phyloP scores from a whole-genome alignment of 2,329 filamentous ascomycete genomes.

The Diaporthe ilicicola region DNA sequence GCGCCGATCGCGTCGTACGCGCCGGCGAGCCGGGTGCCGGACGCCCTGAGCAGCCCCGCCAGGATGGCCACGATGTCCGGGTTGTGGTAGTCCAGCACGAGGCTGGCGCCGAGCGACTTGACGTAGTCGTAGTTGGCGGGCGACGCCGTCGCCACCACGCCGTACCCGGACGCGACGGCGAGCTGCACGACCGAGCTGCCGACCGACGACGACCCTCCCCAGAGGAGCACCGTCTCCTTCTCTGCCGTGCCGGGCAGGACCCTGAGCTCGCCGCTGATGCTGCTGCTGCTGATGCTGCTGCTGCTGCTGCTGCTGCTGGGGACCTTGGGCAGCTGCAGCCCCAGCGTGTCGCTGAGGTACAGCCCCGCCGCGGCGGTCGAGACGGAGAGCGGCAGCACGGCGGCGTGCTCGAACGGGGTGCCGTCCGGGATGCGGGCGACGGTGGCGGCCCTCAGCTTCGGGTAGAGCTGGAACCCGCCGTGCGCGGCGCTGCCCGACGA shows the following conservation, averaged over 20 bases:
- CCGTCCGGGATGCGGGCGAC: conserved; percentile 36
- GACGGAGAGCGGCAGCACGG: conserved; percentile 40
- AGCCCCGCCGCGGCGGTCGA: conserved; percentile 40
- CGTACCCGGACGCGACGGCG: conserved; percentile 34
- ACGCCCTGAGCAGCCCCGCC: not conserved
- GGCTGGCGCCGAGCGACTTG: conserved; percentile 23
- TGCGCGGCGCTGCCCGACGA: conserved; percentile 33
- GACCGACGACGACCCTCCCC: conserved; percentile 56
- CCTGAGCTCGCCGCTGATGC: too few relatives aligned
- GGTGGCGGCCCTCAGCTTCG: conserved; percentile 34
- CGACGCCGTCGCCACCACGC: conserved; percentile 29
- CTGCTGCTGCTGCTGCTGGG: not conserved
- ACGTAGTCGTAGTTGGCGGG: conserved; percentile 27
- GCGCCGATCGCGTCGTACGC: conserved; percentile 31
- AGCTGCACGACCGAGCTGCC: conserved; percentile 54
- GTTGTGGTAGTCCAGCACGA: conserved; percentile 35
- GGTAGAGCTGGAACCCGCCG: conserved; percentile 41
- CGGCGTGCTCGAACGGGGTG: conserved; percentile 38
- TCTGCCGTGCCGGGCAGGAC: not conserved
- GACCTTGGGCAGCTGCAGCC: conserved; percentile 35
- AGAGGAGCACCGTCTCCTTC: conserved; percentile 48
- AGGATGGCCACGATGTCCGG: conserved; percentile 35
- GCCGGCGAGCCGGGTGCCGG: conserved; percentile 13
- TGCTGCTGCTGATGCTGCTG: not conserved
- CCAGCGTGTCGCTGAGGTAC: conserved; percentile 36